Evolutionary conservation across 2,329 filamentous ascomycete species (phyloP).

Genomic region (Cytospora leucostoma): DNA sequence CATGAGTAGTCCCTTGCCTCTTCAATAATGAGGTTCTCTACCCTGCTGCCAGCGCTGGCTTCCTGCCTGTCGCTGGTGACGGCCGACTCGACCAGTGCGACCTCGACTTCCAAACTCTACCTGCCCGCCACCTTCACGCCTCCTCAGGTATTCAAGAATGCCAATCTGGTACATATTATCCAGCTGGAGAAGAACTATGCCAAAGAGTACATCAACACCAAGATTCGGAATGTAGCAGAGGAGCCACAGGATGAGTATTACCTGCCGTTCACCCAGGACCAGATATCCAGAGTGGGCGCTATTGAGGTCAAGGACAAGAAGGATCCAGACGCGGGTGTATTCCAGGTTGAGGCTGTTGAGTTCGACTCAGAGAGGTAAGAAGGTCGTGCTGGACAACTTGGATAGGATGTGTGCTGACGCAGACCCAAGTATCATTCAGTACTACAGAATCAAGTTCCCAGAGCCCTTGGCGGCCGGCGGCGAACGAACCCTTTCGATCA

Average conservation of each 20-base stretch:
- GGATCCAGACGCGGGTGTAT: constrained; percentile 65
- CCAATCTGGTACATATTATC: constrained; percentile 84
- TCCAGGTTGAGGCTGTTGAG: constrained; percentile 69
- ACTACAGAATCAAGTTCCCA: constrained; percentile 81
- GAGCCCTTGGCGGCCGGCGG: constrained; percentile 71
- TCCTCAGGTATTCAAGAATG: constrained; percentile 89
- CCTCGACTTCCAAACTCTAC: constrained; percentile 58
- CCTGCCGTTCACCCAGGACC: constrained; percentile 76
- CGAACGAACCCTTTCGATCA: constrained; percentile 85
- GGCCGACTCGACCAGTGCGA: constrained; percentile 40
- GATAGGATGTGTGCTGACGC: background rate
- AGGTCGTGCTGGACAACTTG: background rate
- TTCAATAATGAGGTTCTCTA: constrained; percentile 48
- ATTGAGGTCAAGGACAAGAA: constrained; percentile 95
- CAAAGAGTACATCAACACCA: constrained; percentile 89
- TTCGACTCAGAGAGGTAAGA: constrained; percentile 60
- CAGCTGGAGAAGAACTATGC: constrained; percentile 92
- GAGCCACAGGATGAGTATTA: constrained; percentile 87
- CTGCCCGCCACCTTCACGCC: constrained; percentile 74
- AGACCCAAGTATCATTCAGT: constrained; percentile 65
- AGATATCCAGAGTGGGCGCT: constrained; percentile 77
- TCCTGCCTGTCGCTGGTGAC: constrained; percentile 56
- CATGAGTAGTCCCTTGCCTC: constrained; percentile 33
- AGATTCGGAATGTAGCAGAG: constrained; percentile 83
- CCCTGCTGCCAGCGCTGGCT: constrained; percentile 58